Base-by-base conservation (phyloP, 2,329 filamentous ascomycete genomes). In the Aspergillus thermomutatus region DNA sequence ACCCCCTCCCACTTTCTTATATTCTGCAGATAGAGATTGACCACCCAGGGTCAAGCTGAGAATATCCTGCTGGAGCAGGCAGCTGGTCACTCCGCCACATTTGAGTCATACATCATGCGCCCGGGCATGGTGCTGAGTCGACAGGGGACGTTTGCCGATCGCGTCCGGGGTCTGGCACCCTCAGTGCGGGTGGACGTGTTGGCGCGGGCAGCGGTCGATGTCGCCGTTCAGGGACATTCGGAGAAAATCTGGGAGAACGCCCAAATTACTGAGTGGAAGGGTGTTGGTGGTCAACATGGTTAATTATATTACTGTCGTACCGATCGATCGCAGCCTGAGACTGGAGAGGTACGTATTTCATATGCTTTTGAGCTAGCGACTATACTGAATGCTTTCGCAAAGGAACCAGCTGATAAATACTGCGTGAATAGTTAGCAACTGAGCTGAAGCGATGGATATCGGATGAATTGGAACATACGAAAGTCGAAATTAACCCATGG, bases 81-180 rank as follows among this genome's bases (percentile, higher is more conserved):
- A n/a, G 54, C 60, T 5, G 57, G 47, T 3, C 28, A 59, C 21
- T 27, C 52, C 8, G 50, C 53, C 34, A 7, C 54, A 3, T 65
- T 66, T 10, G 55, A 62, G 50, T 25, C 55, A 8, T 61, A 65
- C 48, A 60, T 66, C 34, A 45, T 66, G 59, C 62, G 59, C 7
- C 62, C 64, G 9, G 62, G 45, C 9, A 46, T 64, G 45, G 57
- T 66, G 3, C 47, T 63, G 6, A 52, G 56, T 4, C 40, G 28
- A 3, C 49, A 34, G 3, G 52, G 54, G 17, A 62, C 26, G 4
- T 34, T 63, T n/a, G 48, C n/a, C 1, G 58, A 60, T 17, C 43
- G 58, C 14, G 5, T 58, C 4, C 57, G 55, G 40, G 34, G 60
- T 4, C 25, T 67, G 27, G 59, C 41, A 1, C 53, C 62, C 1